Evolutionary conservation across 116 monocot genomes (phyloP).

Genomic region (Phalaenopsis hybrid): DNA sequence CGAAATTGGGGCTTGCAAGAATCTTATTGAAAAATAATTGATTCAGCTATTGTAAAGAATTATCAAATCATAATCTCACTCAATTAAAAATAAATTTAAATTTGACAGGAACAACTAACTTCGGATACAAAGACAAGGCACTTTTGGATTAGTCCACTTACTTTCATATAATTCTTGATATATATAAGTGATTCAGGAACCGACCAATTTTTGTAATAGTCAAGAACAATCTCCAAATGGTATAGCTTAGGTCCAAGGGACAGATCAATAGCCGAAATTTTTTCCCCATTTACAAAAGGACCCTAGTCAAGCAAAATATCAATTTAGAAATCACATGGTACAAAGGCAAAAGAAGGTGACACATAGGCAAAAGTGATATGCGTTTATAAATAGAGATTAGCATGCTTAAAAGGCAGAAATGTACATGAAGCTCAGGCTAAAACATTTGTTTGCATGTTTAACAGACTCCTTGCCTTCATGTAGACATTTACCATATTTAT

Average conservation of each 20-base stretch:
- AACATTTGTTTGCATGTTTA: not conserved
- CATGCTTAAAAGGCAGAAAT: not conserved
- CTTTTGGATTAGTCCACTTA: conserved; percentile 10
- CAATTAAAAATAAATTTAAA: not conserved
- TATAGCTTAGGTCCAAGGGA: conserved; percentile 89
- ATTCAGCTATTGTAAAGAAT: too few relatives aligned
- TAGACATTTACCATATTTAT: too few relatives aligned
- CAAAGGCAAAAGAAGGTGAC: not conserved
- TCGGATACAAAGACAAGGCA: not conserved
- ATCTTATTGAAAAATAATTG: not conserved
- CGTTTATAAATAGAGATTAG: not conserved
- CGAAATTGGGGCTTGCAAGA: not conserved
- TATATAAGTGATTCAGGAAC: conserved; percentile 60
- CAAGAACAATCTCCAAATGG: conserved; percentile 81
- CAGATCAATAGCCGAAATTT: conserved; percentile 60
- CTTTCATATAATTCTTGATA: conserved; percentile 68
- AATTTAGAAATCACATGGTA: not conserved
- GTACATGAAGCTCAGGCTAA: not conserved
- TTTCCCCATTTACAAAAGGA: conserved; percentile 63
- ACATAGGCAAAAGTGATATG: not conserved
- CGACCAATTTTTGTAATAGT: conserved; percentile 79
- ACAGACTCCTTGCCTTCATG: too few relatives aligned
- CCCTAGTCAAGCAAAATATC: conserved; percentile 35
- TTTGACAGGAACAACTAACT: not conserved
- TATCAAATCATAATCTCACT: not conserved